Percentiles rank a stretch among this genome's conserved stretches.
Conservation (phyloP, 345 rosid genomes). For the Citrus sp. region DNA sequence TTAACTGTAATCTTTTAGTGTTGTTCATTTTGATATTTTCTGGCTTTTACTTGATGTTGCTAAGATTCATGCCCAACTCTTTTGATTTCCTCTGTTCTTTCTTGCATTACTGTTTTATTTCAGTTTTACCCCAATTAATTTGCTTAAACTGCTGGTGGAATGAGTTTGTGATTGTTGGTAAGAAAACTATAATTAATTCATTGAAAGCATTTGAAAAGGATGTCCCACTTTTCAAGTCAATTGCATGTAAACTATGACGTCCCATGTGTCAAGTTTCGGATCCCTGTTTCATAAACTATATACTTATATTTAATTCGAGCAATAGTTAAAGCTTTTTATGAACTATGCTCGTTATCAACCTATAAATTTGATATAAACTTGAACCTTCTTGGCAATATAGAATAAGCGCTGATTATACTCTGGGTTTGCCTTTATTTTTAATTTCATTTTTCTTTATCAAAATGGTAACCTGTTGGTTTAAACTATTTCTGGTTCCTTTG, state of each 20-base stretch:
- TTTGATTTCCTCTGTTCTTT: not conserved
- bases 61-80: not conserved
- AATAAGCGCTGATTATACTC: not conserved
- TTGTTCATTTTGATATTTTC: not conserved
- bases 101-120: not conserved
- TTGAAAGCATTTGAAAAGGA: not conserved
- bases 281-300: not conserved
- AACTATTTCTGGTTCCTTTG: conserved; percentile 8
- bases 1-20: not conserved
- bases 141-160: not conserved
- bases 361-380: not conserved
- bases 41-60: not conserved
- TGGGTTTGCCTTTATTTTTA: not conserved
- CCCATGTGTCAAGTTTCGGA: not conserved
- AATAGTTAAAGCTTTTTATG: not conserved
- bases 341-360: not conserved
- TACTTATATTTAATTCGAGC: not conserved
- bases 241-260: not conserved
- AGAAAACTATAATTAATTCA: not conserved
- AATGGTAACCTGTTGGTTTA: not conserved
- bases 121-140: not conserved
- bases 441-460: not conserved
- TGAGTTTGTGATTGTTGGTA: not conserved
- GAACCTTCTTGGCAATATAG: not conserved
- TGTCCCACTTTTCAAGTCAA: not conserved